phyloP scores from a whole-genome alignment of 768 basidiomycete species.

The Botryobasidium botryosum region DNA sequence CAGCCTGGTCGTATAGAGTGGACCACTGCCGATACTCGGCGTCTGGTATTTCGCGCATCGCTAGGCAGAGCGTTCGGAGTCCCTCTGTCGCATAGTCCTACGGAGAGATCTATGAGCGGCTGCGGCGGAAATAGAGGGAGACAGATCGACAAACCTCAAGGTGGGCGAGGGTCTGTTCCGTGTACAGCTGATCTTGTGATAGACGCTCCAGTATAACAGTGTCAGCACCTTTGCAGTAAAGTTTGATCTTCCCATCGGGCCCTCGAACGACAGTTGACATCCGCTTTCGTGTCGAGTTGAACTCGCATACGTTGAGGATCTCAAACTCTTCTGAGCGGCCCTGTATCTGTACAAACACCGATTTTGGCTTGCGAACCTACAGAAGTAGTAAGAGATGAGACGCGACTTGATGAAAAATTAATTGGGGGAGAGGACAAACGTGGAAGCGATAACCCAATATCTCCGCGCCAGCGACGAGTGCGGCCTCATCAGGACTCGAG shows the following conservation, averaged over 20 bases:
- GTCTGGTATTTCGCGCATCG: constrained; percentile 81
- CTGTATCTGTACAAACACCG: constrained; percentile 72
- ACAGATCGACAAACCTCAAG: constrained; percentile 50
- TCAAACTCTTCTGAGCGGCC: constrained; percentile 67
- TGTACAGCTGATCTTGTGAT: constrained; percentile 51
- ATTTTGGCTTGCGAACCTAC: constrained; percentile 89
- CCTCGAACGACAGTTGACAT: constrained; percentile 91
- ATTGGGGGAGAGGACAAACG: constrained; percentile 30
- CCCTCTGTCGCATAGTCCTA: constrained; percentile 95
- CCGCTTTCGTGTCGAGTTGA: constrained; percentile 92
- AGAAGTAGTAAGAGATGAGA: neutral
- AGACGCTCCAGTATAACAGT: constrained; percentile 91
- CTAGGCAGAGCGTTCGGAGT: constrained; percentile 88
- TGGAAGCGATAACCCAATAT: constrained; percentile 84
- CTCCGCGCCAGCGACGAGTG: constrained; percentile 87
- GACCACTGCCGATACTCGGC: constrained; percentile 86
- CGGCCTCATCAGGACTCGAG: constrained; percentile 95
- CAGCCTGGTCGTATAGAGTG: constrained; percentile 76
- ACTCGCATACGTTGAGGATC: constrained; percentile 93
- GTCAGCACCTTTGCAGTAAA: constrained; percentile 95
- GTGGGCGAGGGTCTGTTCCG: constrained; percentile 73
- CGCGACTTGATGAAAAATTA: neutral
- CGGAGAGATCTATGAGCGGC: constrained; percentile 2
- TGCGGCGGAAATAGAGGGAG: neutral
- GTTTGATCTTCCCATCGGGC: constrained; percentile 80